Percentiles rank a stretch among this genome's conserved stretches.
Conservation (phyloP, 352 stramenopile genomes). For the Phytophthora melonis region DNA sequence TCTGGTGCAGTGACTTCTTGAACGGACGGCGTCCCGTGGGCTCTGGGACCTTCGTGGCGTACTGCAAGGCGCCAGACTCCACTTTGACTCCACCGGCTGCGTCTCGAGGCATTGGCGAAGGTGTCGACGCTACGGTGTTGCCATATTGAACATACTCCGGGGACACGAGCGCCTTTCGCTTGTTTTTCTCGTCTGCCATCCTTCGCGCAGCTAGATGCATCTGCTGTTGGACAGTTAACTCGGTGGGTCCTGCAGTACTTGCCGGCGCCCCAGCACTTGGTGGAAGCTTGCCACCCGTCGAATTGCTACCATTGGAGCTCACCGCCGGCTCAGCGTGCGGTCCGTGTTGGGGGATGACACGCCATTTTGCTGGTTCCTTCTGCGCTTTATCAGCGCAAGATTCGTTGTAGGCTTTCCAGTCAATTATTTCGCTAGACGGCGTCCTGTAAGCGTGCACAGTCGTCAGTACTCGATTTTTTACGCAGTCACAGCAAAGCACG, state of each 20-base stretch:
- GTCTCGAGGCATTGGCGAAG: conserved; percentile 9
- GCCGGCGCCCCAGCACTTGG: conserved; percentile 18
- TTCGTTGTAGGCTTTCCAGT: conserved; percentile 91
- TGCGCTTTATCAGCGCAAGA: conserved; percentile 60
- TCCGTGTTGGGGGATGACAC: conserved; percentile 82
- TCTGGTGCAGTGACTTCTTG: conserved; percentile 74
- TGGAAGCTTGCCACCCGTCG: conserved; percentile 33
- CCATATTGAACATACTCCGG: conserved; percentile 86
- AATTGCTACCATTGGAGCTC: conserved; percentile 13
- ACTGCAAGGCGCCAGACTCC: conserved; percentile 41
- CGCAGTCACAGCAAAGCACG: neutral
- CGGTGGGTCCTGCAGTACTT: conserved; percentile 2
- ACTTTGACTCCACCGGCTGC: conserved; percentile 32
- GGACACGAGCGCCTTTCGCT: conserved; percentile 84
- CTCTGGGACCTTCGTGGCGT: conserved; percentile 64
- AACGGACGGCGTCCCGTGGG: conserved; percentile 69
- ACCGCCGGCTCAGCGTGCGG: conserved; percentile 58
- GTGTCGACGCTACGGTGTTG: conserved; percentile 23
- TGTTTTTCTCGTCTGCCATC: conserved; percentile 78
- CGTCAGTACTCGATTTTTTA: neutral
- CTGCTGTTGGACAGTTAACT: conserved; percentile 55
- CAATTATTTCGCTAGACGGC: conserved; percentile 81
- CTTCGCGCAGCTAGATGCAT: conserved; percentile 51
- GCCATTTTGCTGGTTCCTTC: conserved; percentile 74
- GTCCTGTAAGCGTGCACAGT: conserved; percentile 38